phyloP scores from a whole-genome alignment of 805 yeast genomes.

The Hanseniaspora vineae region DNA sequence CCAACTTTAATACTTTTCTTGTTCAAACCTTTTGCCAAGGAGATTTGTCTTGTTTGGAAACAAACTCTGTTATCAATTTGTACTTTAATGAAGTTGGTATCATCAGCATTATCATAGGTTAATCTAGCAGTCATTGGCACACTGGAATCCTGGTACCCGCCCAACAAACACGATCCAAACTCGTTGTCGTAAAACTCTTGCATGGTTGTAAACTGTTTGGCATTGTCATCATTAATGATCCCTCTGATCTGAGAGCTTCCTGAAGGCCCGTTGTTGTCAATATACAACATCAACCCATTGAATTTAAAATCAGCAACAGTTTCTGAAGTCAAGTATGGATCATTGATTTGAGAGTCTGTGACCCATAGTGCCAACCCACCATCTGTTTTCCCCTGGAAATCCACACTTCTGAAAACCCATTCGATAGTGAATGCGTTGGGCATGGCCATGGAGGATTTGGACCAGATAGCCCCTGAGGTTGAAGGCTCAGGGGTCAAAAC shows the following conservation, averaged over 20 bases:
- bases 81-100: constrained; percentile 37
- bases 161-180: constrained; percentile 44
- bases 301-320: constrained; percentile 19
- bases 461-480: constrained; percentile 36
- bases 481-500: constrained; percentile 33
- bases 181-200: constrained; percentile 22
- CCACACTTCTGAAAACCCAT: constrained; percentile 48
- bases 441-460: constrained; percentile 16
- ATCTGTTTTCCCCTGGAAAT: constrained; percentile 32
- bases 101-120: constrained; percentile 34
- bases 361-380: constrained; percentile 54
- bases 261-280: constrained; percentile 37
- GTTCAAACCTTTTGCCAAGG: constrained; percentile 21
- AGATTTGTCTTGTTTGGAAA: constrained; percentile 46
- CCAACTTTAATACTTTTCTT: constrained; percentile 34
- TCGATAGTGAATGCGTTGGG: constrained; percentile 43
- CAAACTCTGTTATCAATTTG: constrained; percentile 63
- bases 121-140: constrained; percentile 62
- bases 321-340: background rate
- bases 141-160: constrained; percentile 46
- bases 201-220: constrained; percentile 19
- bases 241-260: constrained; percentile 42
- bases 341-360: constrained; percentile 20
- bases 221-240: constrained; percentile 43
- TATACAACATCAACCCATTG: constrained; percentile 51